Conservation (phyloP, 306 rosid species). For the Begonia masoniana region DNA sequence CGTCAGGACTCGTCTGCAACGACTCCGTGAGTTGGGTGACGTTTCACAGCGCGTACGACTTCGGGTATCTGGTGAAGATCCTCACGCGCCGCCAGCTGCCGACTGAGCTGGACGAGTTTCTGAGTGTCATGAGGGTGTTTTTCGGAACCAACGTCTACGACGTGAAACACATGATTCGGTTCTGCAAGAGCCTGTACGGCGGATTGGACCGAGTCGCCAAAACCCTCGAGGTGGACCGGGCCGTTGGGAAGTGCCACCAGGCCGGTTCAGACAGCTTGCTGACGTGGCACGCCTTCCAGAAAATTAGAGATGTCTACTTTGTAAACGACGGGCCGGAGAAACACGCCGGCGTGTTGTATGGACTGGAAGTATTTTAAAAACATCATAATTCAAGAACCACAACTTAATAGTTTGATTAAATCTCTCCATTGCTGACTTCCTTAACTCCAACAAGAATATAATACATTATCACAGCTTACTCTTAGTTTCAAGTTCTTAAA, state of each 20-base stretch:
- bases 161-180: conserved; percentile 58
- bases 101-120: conserved; percentile 23
- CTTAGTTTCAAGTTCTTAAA: too few species aligned
- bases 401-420: background rate
- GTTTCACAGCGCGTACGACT: conserved; percentile 65
- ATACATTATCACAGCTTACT: too few species aligned
- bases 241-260: conserved; percentile 71
- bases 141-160: conserved; percentile 57
- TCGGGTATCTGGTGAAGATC: conserved; percentile 55
- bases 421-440: background rate
- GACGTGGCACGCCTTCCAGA: conserved; percentile 68
- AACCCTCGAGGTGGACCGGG: conserved; percentile 48
- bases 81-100: conserved; percentile 33
- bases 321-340: conserved; percentile 25
- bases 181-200: conserved; percentile 40
- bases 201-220: conserved; percentile 65
- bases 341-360: conserved; percentile 65
- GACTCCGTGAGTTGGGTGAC: conserved; percentile 55
- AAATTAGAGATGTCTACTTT: conserved; percentile 45
- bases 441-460: too few species aligned
- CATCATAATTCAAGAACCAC: background rate
- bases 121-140: conserved; percentile 17
- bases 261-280: conserved; percentile 76
- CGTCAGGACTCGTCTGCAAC: conserved; percentile 49
- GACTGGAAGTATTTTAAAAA: conserved; percentile 28